These are phyloP conservation scores for Hyphopichia homilentoma DNA, from an alignment of 805 yeast species.

Conservation along the genomic window DNA sequence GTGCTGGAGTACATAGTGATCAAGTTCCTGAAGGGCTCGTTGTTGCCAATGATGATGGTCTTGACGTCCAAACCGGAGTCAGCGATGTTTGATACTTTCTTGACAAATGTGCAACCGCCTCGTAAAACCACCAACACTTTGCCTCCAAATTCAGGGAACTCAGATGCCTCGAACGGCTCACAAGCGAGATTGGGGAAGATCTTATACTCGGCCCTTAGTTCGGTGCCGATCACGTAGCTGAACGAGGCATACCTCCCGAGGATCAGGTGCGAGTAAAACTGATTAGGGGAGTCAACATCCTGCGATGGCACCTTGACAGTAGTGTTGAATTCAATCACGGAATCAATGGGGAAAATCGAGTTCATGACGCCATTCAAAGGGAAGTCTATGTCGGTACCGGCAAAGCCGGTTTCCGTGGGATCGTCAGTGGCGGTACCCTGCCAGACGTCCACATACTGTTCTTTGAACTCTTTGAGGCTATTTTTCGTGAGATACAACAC, in stretches of 20 bases:
- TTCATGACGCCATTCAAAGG: slow-evolving; percentile 33
- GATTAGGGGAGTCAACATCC: slow-evolving; percentile 5
- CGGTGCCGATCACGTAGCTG: slow-evolving; percentile 28
- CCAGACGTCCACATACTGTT: slow-evolving; percentile 12
- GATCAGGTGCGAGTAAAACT: slow-evolving; percentile 15
- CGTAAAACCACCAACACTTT: slow-evolving; percentile 31
- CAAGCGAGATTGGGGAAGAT: slow-evolving; percentile 31
- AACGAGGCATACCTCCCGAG: slow-evolving; percentile 40
- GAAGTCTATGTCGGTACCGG: slow-evolving; percentile 19
- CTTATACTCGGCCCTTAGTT: slow-evolving; percentile 20
- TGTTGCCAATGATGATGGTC: slow-evolving; percentile 57
- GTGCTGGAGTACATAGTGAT: slow-evolving; percentile 53
- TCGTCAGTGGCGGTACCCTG: no score
- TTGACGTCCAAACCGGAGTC: slow-evolving; percentile 33
- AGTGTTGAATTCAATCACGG: slow-evolving; percentile 26
- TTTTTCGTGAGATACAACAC: slow-evolving; percentile 23
- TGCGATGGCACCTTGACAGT: slow-evolving; percentile 9
- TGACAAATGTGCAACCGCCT: slow-evolving; percentile 56
- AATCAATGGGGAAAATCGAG: slow-evolving; percentile 41
- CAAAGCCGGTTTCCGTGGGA: neutral
- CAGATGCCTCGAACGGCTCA: slow-evolving; percentile 9
- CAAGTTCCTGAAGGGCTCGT: slow-evolving; percentile 42
- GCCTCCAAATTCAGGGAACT: slow-evolving; percentile 12
- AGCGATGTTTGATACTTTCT: slow-evolving; percentile 46
- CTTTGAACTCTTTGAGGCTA: slow-evolving; percentile 18